These are phyloP conservation scores for Vickermania ingenoplastis DNA, from an alignment of 208 protist species.

Conservation along the genomic window DNA sequence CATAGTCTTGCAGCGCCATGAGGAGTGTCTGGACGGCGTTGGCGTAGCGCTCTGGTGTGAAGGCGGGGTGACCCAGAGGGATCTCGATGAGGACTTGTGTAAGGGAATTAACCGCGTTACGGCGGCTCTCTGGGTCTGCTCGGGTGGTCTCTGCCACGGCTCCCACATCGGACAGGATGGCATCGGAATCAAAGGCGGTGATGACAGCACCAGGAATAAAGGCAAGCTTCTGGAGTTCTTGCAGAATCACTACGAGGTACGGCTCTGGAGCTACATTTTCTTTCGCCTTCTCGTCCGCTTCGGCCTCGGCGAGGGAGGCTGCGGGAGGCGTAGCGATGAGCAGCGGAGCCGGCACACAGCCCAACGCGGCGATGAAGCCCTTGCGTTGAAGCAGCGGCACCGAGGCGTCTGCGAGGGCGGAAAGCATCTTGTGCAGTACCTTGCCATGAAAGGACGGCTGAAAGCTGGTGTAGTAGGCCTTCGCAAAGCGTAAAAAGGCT, in stretches of 20 bases:
- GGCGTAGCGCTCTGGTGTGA: constrained; percentile 19
- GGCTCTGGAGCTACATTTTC: too few species aligned
- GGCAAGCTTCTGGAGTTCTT: neutral
- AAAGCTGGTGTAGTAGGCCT: constrained; percentile 54
- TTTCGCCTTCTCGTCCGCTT: neutral
- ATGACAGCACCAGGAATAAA: neutral
- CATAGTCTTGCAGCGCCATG: constrained; percentile 83
- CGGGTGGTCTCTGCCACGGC: constrained; percentile 14
- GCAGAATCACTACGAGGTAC: neutral
- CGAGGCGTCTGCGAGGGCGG: constrained; percentile 4
- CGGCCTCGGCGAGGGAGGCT: constrained; percentile 4
- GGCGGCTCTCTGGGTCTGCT: constrained; percentile 85
- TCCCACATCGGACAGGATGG: constrained; percentile 1
- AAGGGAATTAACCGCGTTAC: constrained; percentile 82
- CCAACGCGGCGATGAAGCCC: constrained; percentile 78
- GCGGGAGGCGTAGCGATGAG: constrained; percentile 21
- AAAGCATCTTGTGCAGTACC: constrained; percentile 51
- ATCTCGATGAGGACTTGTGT: constrained; percentile 21
- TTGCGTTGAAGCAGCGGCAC: constrained; percentile 58
- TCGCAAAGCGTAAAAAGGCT: constrained; percentile 51
- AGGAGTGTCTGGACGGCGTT: constrained; percentile 45
- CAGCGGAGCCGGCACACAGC: constrained; percentile 47
- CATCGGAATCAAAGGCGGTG: neutral
- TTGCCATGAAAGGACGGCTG: constrained; percentile 67
- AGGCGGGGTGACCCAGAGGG: constrained; percentile 7